Base-by-base conservation (phyloP, 1,284 basidiomycete genomes). In the Austroboletus novae-zelandiae region DNA sequence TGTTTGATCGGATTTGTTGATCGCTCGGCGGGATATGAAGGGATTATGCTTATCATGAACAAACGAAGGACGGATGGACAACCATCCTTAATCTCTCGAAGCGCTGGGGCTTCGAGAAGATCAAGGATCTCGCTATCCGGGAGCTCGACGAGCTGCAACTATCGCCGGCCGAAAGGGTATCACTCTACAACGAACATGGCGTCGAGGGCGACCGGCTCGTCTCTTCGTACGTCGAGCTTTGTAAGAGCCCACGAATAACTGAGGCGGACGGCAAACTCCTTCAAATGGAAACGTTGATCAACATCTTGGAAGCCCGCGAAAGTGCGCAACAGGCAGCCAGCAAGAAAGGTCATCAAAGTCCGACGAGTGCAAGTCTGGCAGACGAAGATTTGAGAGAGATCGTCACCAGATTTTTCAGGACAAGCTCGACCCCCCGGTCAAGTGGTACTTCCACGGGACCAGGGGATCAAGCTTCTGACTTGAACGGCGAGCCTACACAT, bases 241-340 rank as follows among this genome's bases (percentile, higher is more conserved):
- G 72, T 52, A 66, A 71, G 40, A 81, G 85, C 4, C 72, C 75
- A 1, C 73, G 75, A 2, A 3, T 66, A 14, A 73, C 74, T 2
- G 59, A 78, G 23, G 71, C 72, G 9, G 86, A 89, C 49, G 84
- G 79, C 42, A 61, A 71, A 27, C 71, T 72, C 32, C 66, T 89
- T 15, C 77, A 80, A 0, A 72, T 88, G 63, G 79, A 84, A 45
- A 80, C 78, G 0, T 70, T 79, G 0, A 66, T 88, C 20, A 74
- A 75, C 47, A 69, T 89, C 31, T 78, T 82, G 1, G 71, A 73
- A 2, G 80, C 80, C 0, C 74, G 86, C 4, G 86, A 88, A 58
- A 23, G 5, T 5, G 20, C 20, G 20, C 20, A 23, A 5, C 20
- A 23, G 5, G 20, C 20, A 23, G 20, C 20, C 20, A 3, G 20